Percentiles rank a stretch among this genome's conserved stretches.
Evolutionary conservation across 805 yeast genomes (phyloP).

Genomic region (Teunomyces lycoperdinae): DNA sequence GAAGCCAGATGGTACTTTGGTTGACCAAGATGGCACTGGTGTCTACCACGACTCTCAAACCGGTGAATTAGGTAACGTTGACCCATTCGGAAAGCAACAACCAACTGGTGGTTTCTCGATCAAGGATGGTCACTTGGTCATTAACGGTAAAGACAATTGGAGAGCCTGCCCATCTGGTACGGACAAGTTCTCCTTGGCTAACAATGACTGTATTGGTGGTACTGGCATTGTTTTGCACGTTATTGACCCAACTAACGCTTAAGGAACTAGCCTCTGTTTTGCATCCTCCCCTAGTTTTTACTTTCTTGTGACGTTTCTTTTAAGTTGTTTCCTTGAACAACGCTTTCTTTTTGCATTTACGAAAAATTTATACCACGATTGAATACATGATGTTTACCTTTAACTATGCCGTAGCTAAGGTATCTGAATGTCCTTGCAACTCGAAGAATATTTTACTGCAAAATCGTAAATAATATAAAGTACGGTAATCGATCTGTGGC

Average conservation of each 20-base stretch:
- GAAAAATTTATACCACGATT: neutral
- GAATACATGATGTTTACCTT: neutral
- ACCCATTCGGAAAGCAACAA: slow-evolving; percentile 29
- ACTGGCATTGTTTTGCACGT: slow-evolving; percentile 24
- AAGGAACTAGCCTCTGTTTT: neutral
- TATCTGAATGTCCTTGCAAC: neutral
- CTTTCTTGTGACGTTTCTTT: neutral
- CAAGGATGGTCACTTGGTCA: slow-evolving; percentile 33
- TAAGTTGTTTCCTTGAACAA: neutral
- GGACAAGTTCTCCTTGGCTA: slow-evolving; percentile 22
- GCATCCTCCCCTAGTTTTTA: neutral
- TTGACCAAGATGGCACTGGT: slow-evolving; percentile 29
- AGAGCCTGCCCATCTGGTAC: slow-evolving; percentile 35
- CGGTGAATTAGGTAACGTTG: slow-evolving; percentile 33
- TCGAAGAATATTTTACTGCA: too few relatives aligned
- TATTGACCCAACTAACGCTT: slow-evolving; percentile 9
- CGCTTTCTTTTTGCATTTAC: neutral
- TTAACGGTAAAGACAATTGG: slow-evolving; percentile 33
- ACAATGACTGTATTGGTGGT: slow-evolving; percentile 27
- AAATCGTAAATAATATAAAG: too few relatives aligned
- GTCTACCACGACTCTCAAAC: slow-evolving; percentile 25
- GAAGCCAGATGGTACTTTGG: slow-evolving; percentile 24
- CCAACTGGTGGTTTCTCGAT: slow-evolving; percentile 41
- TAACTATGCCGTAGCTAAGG: neutral
- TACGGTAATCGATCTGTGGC: too few relatives aligned